Conservation (phyloP, 495 filamentous ascomycete species). For the Antarctomyces pellizariae region DNA sequence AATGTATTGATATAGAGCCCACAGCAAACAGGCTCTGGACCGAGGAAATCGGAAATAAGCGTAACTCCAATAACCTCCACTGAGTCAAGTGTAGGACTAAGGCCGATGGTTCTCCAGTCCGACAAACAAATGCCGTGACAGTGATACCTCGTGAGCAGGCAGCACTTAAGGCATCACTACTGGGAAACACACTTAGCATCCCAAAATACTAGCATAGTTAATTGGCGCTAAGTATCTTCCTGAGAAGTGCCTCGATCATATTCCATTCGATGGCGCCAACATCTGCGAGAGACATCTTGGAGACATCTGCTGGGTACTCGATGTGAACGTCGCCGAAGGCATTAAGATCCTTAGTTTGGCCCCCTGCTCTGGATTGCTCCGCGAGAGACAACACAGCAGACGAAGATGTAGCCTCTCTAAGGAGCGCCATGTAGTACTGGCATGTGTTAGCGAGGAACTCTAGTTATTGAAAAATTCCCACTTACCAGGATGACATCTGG, state of each 20-base stretch:
- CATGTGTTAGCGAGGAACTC: slow-evolving; percentile 8
- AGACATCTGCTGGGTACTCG: slow-evolving; percentile 11
- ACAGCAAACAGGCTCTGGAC: no score
- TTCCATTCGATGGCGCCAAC: slow-evolving; percentile 16
- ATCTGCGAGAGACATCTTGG: slow-evolving; percentile 15
- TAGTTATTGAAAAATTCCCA: slow-evolving; percentile 1
- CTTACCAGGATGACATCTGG: slow-evolving; percentile 24
- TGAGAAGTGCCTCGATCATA: slow-evolving; percentile 17
- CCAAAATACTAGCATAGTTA: no score
- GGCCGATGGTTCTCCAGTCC: no score
- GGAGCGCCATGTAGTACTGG: slow-evolving; percentile 27
- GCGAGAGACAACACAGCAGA: slow-evolving; percentile 15
- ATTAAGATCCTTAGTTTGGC: slow-evolving; percentile 13
- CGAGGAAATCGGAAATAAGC: no score
- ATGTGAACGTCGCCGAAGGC: slow-evolving; percentile 22
- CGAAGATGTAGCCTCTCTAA: slow-evolving; percentile 22
- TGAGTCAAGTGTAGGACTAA: no score
- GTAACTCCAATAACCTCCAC: no score
- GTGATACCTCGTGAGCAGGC: no score
- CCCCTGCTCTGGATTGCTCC: slow-evolving; percentile 9
- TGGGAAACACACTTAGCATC: no score
- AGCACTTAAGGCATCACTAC: no score
- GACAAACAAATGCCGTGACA: no score
- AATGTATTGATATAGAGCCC: no score
- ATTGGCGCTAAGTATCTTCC: slow-evolving; percentile 4